Base-by-base conservation (phyloP, 192 early-diverging fungal genomes). In the Gamsiella multidivaricata region DNA sequence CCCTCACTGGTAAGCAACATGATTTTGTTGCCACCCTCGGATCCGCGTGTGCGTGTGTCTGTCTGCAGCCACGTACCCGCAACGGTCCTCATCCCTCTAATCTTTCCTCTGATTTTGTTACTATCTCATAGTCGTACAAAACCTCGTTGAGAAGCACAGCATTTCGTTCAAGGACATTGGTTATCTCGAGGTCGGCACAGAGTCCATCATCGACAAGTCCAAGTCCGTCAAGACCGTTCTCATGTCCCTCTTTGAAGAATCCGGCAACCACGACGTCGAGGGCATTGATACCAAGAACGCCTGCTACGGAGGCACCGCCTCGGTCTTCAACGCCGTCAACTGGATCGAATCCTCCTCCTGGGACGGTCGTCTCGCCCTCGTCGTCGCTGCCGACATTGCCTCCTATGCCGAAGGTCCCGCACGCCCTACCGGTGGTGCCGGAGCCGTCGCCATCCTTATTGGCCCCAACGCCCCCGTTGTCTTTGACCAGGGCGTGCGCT, bases 131-230 rank as follows among this genome's bases (percentile, higher is more conserved):
- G 97, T 87, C 53, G 96, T 99, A 47, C 88, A 94, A 79, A 91
- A 86, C 83, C 88, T 99, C 51, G 87, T 97, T 82, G 95, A 97
- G 69, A 97, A 96, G 86, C 94, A 97, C 89, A 87, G 89, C 41
- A 91, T 99, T 57, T 82, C 87, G 39, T 93, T 88, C 84, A 90
- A 84, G 43, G 86, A 92, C 80, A 92, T 99, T 86, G 97, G 96
- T 49, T 91, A 93, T 29, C 86, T 99, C 29, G 97, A 99, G 72
- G 96, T 99, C 43, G 97, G 97, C 43, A 99, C 97, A 50, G 97
- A 99, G 82, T 97, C 97, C 45, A 96, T 99, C 72, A 95, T 99
- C 60, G 97, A 99, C 88, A 99, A 99, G 86, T 94, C 94, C 62
- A 99, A 99, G 88, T 92, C 95, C 29, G 96, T 97, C 75, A 99